Base-by-base conservation (phyloP, 2,329 filamentous ascomycete genomes). In the Arachnomyces sp. region DNA sequence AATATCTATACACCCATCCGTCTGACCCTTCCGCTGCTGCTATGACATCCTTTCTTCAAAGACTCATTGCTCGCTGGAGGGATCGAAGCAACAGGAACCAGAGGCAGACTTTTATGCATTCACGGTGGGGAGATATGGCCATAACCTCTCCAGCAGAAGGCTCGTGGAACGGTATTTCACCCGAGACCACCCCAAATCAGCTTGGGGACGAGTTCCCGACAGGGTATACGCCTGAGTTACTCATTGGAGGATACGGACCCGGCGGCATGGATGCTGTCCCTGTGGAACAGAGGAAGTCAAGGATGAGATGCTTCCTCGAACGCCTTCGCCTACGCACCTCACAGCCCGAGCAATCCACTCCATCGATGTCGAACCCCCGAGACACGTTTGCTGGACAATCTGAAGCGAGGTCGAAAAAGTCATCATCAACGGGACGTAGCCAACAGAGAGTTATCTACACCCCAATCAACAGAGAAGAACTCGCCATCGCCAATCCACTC, bases 131-230 rank as follows among this genome's bases (percentile, higher is more conserved):
- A 13, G 47, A 50, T 32, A 29, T 34, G 3, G 34, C 37, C 16
- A 50, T 50, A 16, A 50, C 40, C 29, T 43, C 45, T 8, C 47
- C 47, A n/a, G 45, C 48, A 42, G 40, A 45, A 28, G 47, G 47
- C 30, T 45, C 45, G 16, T 50, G 47, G 47, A 50, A 50, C 28
- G 43, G 48, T 31, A 30, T 46, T 3, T 42, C 47, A 28, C 21
- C 36, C 18, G 30, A 30, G 21, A 9, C 34, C 5, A 28, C 31
- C 2, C 9, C 31, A 25, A 25, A 9, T 5, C 5, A 25, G 5
- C 18, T 31, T 8, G 12, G 11, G 31, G 21, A 34, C 9, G 16
- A 29, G 14, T 31, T 16, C 7, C 14, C 31, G 12, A 17, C 18
- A 14, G 38, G 31, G 8, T 9, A 16, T 39, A 32, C 33, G 17